A percentile compares a stretch with the other conserved stretches of the same genome.
Conservation (phyloP, 345 rosid species). For the Syzygium jambos region DNA sequence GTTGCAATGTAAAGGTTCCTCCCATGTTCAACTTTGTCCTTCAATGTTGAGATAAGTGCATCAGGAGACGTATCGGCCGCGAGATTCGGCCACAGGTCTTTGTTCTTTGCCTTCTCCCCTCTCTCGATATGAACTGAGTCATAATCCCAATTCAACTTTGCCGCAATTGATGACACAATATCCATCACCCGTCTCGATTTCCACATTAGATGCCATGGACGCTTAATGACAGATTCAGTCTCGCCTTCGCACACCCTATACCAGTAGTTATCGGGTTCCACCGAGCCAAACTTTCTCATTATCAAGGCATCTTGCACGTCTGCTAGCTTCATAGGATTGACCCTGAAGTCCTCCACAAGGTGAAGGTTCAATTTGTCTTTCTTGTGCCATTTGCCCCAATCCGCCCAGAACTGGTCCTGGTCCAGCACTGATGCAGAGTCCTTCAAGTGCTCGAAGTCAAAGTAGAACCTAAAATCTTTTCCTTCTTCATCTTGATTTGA, state of each 20-base stretch:
- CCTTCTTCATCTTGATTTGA: constrained; percentile 86
- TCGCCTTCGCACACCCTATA: constrained; percentile 96
- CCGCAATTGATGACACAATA: constrained; percentile 57
- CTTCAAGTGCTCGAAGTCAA: constrained; percentile 89
- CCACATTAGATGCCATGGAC: constrained; percentile 93
- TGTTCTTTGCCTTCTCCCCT: constrained; percentile 78
- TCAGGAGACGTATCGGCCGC: constrained; percentile 61
- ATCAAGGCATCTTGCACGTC: constrained; percentile 62
- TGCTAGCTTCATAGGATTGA: constrained; percentile 71
- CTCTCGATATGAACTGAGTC: constrained; percentile 79
- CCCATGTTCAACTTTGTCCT: constrained; percentile 69
- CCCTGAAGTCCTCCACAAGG: constrained; percentile 61
- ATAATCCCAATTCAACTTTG: constrained; percentile 88
- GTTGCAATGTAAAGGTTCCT: constrained; percentile 77
- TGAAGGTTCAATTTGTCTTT: constrained; percentile 37
- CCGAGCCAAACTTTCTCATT: constrained; percentile 86
- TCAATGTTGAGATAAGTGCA: constrained; percentile 54
- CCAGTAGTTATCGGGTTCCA: constrained; percentile 94
- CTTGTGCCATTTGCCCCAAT: constrained; percentile 77
- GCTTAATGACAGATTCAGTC: constrained; percentile 57
- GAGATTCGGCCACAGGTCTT: constrained; percentile 86
- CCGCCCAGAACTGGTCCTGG: constrained; percentile 74
- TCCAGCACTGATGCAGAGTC: constrained; percentile 87
- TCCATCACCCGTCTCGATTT: constrained; percentile 91
- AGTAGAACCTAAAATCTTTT: constrained; percentile 89